Percentiles rank a stretch among this genome's conserved stretches.
Evolutionary conservation across 306 rosid species (phyloP).

Genomic region (Vigna mungo): DNA sequence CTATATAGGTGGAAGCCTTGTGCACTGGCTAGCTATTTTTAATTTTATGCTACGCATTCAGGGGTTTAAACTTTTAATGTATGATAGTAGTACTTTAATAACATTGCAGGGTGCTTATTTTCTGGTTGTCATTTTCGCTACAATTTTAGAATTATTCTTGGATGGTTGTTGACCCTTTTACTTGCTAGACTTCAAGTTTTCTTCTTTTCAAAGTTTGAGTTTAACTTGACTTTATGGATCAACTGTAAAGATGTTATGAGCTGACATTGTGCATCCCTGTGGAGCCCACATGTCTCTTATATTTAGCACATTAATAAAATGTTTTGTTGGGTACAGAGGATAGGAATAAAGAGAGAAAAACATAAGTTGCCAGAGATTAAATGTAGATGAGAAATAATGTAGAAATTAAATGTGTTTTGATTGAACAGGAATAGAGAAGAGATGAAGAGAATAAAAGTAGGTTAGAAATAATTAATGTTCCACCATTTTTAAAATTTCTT

Average conservation of each 20-base stretch:
- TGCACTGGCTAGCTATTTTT: neutral
- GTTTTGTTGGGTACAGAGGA: no score
- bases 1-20: conserved; percentile 9
- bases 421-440: no score
- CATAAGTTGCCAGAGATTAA: no score
- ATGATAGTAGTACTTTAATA: conserved; percentile 14
- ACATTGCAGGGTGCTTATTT: conserved; percentile 1
- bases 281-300: neutral
- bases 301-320: neutral
- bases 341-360: no score
- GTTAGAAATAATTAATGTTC: no score
- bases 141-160: conserved; percentile 6
- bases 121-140: conserved; percentile 6
- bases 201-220: neutral
- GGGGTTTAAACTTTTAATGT: neutral
- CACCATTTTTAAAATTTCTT: no score
- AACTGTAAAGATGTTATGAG: neutral
- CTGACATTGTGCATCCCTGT: neutral
- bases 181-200: conserved; percentile 19
- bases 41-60: conserved; percentile 1
- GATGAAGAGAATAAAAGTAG: no score
- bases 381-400: no score
- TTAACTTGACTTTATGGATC: conserved; percentile 10
- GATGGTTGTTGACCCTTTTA: conserved; percentile 7
- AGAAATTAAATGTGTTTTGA: no score